Percentiles rank a stretch among this genome's conserved stretches.
These are phyloP conservation scores for Geotrichum siamense DNA, from an alignment of 1,139 yeast genomes.

Conservation along the genomic window DNA sequence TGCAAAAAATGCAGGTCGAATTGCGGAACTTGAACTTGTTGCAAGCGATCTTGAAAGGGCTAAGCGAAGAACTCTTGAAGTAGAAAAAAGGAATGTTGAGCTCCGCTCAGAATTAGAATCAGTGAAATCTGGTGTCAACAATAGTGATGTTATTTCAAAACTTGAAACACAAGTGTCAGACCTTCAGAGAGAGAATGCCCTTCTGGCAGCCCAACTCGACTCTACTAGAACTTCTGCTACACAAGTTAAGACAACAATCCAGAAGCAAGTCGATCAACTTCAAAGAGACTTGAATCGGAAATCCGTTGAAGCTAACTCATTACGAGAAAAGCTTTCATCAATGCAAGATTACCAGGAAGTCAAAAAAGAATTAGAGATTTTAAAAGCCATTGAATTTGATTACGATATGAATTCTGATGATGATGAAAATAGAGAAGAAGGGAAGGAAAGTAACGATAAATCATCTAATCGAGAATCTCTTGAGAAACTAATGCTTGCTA, in stretches of 20 bases:
- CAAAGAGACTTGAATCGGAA: conserved; percentile 46
- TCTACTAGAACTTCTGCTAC: conserved; percentile 23
- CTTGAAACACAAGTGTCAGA: conserved; percentile 25
- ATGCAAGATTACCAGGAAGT: conserved; percentile 78
- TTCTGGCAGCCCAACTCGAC: conserved; percentile 56
- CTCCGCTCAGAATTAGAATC: conserved; percentile 58
- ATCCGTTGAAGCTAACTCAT: conserved; percentile 44
- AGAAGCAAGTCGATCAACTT: conserved; percentile 37
- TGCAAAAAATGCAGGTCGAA: conserved; percentile 27
- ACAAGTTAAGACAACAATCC: conserved; percentile 12
- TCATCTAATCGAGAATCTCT: conserved; percentile 21
- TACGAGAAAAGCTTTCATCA: conserved; percentile 54
- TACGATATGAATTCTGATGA: conserved; percentile 24
- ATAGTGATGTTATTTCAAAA: conserved; percentile 43
- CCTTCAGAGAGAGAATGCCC: conserved; percentile 48
- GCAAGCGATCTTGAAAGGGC: conserved; percentile 69
- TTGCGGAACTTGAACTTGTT: conserved; percentile 56
- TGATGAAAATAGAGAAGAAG: conserved; percentile 32
- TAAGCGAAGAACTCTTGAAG: conserved; percentile 58
- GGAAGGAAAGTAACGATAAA: conserved; percentile 37
- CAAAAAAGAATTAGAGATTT: conserved; percentile 62
- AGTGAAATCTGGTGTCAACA: conserved; percentile 42
- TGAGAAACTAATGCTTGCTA: conserved; percentile 44
- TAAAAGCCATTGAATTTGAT: conserved; percentile 64
- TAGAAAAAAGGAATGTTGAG: conserved; percentile 73